Evolutionary conservation across 441 rosid genomes (phyloP).

Genomic region (Populus hybrid): DNA sequence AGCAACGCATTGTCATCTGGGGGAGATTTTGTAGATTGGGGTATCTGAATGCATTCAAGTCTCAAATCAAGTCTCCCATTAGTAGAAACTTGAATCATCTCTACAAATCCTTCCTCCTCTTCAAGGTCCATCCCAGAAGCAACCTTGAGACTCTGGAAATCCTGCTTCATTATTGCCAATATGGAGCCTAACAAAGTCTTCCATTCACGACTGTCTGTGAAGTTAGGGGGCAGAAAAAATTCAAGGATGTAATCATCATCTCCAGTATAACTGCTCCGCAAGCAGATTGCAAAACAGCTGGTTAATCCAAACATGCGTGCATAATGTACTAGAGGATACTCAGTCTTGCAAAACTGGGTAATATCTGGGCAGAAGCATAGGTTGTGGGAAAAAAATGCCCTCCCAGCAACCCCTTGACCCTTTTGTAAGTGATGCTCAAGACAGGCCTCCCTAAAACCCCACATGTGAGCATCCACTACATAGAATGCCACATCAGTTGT

Average conservation of each 20-base stretch:
- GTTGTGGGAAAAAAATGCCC: conserved; percentile 70
- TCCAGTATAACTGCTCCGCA: conserved; percentile 67
- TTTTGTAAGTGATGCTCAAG: conserved; percentile 90
- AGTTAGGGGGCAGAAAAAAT: conserved; percentile 65
- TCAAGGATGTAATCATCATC: conserved; percentile 84
- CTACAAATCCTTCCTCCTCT: conserved; percentile 53
- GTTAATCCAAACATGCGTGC: conserved; percentile 82
- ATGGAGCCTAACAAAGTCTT: conserved; percentile 56
- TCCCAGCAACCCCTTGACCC: conserved; percentile 93
- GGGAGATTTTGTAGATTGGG: conserved; percentile 28
- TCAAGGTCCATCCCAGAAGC: conserved; percentile 65
- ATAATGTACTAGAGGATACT: conserved; percentile 89
- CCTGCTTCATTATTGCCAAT: conserved; percentile 73
- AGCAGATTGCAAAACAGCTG: conserved; percentile 76
- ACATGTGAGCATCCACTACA: conserved; percentile 78
- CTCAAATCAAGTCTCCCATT: conserved; percentile 45
- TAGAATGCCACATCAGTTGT: conserved; percentile 82
- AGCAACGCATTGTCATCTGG: conserved; percentile 29
- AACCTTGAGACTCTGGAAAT: conserved; percentile 71
- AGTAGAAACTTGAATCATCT: conserved; percentile 52
- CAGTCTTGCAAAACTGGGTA: conserved; percentile 71
- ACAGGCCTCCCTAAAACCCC: conserved; percentile 94
- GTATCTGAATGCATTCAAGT: conserved; percentile 43
- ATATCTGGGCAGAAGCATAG: conserved; percentile 73
- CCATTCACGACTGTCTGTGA: conserved; percentile 46